Conservation (phyloP, 2,329 filamentous ascomycete genomes). For the Penicillium vulpinum region DNA sequence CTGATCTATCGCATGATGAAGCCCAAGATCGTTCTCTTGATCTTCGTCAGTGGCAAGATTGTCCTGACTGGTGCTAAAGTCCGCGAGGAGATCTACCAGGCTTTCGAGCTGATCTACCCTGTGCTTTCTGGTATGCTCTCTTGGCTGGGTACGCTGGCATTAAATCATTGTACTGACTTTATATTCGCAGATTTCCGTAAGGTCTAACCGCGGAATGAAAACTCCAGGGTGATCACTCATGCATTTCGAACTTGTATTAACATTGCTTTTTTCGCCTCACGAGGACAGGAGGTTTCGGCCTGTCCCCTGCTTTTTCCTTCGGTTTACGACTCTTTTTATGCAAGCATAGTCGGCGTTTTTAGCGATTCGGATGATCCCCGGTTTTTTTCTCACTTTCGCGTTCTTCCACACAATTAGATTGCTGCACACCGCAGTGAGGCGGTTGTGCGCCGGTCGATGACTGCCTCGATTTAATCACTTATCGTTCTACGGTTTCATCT, state of each 20-base stretch:
- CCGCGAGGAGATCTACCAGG: slow-evolving; percentile 95
- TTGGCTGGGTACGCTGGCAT: background rate
- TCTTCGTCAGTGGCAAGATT: slow-evolving; percentile 98
- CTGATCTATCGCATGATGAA: slow-evolving; percentile 99
- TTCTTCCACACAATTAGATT: slow-evolving; percentile 41
- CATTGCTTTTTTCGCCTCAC: slow-evolving; percentile 26
- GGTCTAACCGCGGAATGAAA: slow-evolving; percentile 52
- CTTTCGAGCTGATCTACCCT: slow-evolving; percentile 96
- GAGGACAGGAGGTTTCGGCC: slow-evolving; percentile 11
- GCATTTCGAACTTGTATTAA: slow-evolving; percentile 32
- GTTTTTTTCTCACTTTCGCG: slow-evolving; percentile 25
- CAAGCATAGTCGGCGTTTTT: slow-evolving; percentile 47
- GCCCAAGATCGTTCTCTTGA: slow-evolving; percentile 96
- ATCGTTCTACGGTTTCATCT: slow-evolving; percentile 21
- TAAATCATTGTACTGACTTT: slow-evolving; percentile 28
- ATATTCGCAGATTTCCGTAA: slow-evolving; percentile 60
- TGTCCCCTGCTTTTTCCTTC: slow-evolving; percentile 9
- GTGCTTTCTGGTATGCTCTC: slow-evolving; percentile 74
- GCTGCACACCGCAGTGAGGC: slow-evolving; percentile 43
- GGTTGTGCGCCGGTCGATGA: slow-evolving; percentile 45
- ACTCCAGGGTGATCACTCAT: slow-evolving; percentile 16
- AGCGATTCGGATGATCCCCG: slow-evolving; percentile 40
- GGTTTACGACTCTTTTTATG: slow-evolving; percentile 40
- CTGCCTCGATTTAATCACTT: slow-evolving; percentile 41
- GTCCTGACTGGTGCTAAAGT: slow-evolving; percentile 97